These are phyloP conservation scores for Fraxinus cuspidata DNA, from an alignment of 257 asterid genomes.

Conservation along the genomic window DNA sequence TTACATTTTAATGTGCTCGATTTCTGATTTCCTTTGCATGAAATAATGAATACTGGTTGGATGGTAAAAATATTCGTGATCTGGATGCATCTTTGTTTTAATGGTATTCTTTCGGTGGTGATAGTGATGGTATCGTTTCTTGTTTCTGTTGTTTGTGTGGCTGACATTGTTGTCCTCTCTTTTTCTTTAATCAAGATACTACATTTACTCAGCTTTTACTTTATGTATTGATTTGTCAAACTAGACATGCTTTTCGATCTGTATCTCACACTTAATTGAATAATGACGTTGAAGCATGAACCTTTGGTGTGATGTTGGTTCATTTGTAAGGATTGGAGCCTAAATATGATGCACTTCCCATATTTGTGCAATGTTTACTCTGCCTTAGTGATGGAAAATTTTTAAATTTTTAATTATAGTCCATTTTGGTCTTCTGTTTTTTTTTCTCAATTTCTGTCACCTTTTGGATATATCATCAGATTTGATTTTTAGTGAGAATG, in stretches of 20 bases:
- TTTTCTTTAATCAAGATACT: background rate
- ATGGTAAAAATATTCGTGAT: background rate
- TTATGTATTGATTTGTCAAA: background rate
- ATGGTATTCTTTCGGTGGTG: background rate
- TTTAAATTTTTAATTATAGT: background rate
- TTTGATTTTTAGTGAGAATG: background rate
- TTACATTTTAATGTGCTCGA: constrained; percentile 8
- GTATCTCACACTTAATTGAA: background rate
- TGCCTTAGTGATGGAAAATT: background rate
- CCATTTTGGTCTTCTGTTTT: background rate
- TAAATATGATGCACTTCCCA: background rate
- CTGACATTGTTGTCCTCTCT: background rate
- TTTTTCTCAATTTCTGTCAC: background rate
- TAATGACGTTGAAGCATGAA: background rate
- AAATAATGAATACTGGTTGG: background rate
- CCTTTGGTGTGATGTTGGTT: background rate
- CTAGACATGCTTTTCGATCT: background rate
- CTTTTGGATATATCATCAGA: background rate
- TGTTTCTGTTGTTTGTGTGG: background rate
- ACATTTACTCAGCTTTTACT: background rate
- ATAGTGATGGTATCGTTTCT: background rate
- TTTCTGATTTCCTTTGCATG: constrained; percentile 6
- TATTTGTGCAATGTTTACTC: background rate
- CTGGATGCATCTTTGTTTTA: background rate
- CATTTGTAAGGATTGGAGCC: background rate